Conservation (phyloP, 805 yeast species). For the Lipomyces orientalis region DNA sequence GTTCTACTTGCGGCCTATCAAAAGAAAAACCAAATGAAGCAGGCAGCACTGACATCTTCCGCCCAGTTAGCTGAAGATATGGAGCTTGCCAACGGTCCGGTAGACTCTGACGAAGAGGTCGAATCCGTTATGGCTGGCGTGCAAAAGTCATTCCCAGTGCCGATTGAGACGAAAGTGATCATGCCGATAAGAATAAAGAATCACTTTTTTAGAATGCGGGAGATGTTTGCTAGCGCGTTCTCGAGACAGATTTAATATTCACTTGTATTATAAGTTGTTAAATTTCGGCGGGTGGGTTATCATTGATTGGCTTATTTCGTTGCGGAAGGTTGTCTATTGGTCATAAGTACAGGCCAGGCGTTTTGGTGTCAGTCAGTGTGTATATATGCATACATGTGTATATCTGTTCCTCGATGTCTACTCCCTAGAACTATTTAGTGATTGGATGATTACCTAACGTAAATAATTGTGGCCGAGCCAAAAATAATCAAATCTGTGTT, state of each 20-base stretch:
- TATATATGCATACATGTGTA: no score
- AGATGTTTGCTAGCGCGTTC: constrained; percentile 88
- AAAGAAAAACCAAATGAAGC: constrained; percentile 89
- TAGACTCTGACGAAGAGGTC: constrained; percentile 91
- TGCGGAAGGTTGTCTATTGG: background rate
- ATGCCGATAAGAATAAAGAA: constrained; percentile 74
- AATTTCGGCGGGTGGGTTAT: background rate
- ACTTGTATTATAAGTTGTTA: background rate
- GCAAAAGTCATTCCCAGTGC: constrained; percentile 71
- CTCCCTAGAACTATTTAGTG: no score
- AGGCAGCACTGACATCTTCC: constrained; percentile 50
- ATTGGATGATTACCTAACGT: no score
- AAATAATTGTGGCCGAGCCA: no score
- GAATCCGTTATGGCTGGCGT: constrained; percentile 91
- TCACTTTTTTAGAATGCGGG: constrained; percentile 83
- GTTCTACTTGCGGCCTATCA: constrained; percentile 86
- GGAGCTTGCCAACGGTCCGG: constrained; percentile 48
- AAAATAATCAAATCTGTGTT: no score
- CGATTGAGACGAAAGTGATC: constrained; percentile 75
- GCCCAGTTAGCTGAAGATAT: constrained; percentile 47
- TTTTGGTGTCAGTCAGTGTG: background rate
- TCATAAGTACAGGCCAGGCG: background rate
- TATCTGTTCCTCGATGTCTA: no score
- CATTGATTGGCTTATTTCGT: background rate
- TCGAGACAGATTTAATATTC: constrained; percentile 48